Base-by-base conservation (phyloP, 2,329 filamentous ascomycete genomes). In the Lasiodiplodia theobromae region DNA sequence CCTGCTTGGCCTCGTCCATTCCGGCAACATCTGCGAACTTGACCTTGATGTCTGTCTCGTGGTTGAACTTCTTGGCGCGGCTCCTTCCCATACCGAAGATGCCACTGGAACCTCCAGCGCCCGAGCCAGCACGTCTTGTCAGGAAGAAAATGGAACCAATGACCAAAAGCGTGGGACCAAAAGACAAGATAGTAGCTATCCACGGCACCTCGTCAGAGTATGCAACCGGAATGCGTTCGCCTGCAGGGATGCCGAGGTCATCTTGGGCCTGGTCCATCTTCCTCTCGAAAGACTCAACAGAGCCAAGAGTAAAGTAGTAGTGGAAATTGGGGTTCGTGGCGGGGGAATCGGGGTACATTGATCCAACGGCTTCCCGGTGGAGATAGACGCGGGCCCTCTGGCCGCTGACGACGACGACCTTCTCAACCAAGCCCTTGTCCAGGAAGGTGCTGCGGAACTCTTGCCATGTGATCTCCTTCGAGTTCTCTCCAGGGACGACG, bases 51-150 rank as follows among this genome's bases (percentile, higher is more conserved):
- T 96, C 93, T 12, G 92, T 93, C 84, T 99, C 96, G 74, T 97
- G 94, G 80, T 97, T 99, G 86, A 98, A 99, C 76, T 92, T 92
- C 85, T 97, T 98, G 31, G 96, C 96, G 75, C 93, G 90, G 82
- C 94, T 97, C 86, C 96, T 95, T 73, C 94, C 92, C 82, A 99
- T 97, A 73, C 94, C 94, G 77, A 99, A 99, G 77, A 98, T 92
- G 72, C 94, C 93, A 75, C 90, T 90, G 62, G 86, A 83, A 68
- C 88, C 89, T 70, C 86, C 74, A 51, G 81, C 82, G 28, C 76
- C 89, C 66, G 88, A 88, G 66, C 88, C 87, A 69, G 93, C 93
- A 75, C 93, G 89, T 72, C 92, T 87, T 67, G 92, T 91, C 66
- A 94, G 85, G 85, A 89, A 98, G 78, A 92, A 87, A 66, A 97